These are phyloP conservation scores for Komagataella pastoris DNA, from an alignment of 805 yeast genomes.

Conservation along the genomic window DNA sequence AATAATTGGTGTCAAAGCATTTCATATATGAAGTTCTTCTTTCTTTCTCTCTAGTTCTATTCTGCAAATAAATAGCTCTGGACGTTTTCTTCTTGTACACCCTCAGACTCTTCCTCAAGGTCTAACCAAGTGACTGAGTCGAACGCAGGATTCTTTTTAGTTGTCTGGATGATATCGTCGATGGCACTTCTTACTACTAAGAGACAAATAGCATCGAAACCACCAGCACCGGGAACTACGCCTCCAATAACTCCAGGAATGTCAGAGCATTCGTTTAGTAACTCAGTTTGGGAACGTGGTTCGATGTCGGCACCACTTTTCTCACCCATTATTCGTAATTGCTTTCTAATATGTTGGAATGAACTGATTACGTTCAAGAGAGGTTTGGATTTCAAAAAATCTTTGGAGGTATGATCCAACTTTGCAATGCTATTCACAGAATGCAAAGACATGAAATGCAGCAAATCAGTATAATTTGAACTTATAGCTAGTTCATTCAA, in stretches of 20 bases:
- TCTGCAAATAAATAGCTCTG: slow-evolving; percentile 11
- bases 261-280: slow-evolving; percentile 44
- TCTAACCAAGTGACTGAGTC: slow-evolving; percentile 50
- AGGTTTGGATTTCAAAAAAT: slow-evolving; percentile 6
- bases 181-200: slow-evolving; percentile 39
- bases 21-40: background rate
- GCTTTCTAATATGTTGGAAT: slow-evolving; percentile 35
- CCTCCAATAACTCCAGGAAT: slow-evolving; percentile 80
- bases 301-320: slow-evolving; percentile 79
- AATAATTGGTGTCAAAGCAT: background rate
- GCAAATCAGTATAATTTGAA: slow-evolving; percentile 18
- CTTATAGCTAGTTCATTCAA: slow-evolving; percentile 27
- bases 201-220: slow-evolving; percentile 82
- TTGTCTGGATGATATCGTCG: slow-evolving; percentile 13
- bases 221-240: slow-evolving; percentile 99
- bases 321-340: slow-evolving; percentile 46
- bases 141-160: background rate
- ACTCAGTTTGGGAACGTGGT: slow-evolving; percentile 60
- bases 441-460: slow-evolving; percentile 9
- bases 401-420: background rate
- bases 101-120: slow-evolving; percentile 46
- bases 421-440: slow-evolving; percentile 5
- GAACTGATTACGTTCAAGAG: slow-evolving; percentile 24
- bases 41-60: background rate
- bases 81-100: slow-evolving; percentile 36